phyloP scores from a whole-genome alignment of 768 basidiomycete genomes.

The Lyophyllum decastes region DNA sequence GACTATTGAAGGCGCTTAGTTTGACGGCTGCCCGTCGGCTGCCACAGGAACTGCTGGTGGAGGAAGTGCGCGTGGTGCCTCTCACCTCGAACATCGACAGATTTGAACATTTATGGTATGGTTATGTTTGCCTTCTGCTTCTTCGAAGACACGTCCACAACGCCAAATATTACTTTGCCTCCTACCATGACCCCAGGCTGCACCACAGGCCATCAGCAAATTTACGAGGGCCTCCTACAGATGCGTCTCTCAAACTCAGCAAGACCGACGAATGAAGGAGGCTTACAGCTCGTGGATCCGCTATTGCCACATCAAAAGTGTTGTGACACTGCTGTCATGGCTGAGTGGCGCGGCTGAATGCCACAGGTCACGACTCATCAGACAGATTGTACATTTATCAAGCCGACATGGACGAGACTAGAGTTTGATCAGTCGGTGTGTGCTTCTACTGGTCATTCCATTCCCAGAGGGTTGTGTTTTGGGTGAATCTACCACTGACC shows the following conservation, averaged over 20 bases:
- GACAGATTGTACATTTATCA: neutral
- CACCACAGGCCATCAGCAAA: too few relatives aligned
- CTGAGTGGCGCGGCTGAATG: neutral
- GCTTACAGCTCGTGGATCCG: neutral
- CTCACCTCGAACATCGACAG: constrained; percentile 7
- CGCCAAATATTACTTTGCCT: neutral
- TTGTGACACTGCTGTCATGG: neutral
- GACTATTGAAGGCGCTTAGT: neutral
- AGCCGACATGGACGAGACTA: neutral
- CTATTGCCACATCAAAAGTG: neutral
- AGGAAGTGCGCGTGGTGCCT: constrained; percentile 2
- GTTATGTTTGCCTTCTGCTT: constrained; percentile 9
- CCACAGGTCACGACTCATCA: neutral
- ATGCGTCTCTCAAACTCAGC: too few relatives aligned
- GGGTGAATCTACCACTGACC: too few relatives aligned
- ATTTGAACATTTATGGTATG: constrained; percentile 14
- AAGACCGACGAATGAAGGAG: too few relatives aligned
- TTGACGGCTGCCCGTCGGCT: constrained; percentile 1
- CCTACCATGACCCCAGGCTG: too few relatives aligned
- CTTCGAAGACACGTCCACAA: constrained; percentile 16
- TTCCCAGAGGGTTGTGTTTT: too few relatives aligned
- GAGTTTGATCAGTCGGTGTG: neutral
- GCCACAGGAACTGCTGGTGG: constrained; percentile 8
- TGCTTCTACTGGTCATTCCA: neutral
- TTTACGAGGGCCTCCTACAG: too few relatives aligned